Conservation (phyloP, 2,329 filamentous ascomycete species). For the Apiospora rasikravindrae region DNA sequence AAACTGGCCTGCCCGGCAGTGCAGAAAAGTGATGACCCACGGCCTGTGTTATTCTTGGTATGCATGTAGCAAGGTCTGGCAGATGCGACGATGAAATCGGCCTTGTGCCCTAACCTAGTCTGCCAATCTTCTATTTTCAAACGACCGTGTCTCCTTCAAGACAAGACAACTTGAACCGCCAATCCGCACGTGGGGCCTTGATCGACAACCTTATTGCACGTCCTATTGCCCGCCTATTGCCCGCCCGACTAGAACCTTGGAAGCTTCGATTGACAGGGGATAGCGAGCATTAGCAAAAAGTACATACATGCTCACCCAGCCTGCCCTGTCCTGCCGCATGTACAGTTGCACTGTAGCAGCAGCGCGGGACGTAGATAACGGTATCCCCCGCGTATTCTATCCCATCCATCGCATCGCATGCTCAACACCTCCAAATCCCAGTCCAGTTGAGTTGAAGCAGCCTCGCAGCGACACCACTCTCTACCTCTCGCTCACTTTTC, state of each 20-base stretch:
- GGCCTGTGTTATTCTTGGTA: neutral
- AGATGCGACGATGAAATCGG: slow-evolving; percentile 4
- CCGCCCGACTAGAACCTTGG: slow-evolving; percentile 12
- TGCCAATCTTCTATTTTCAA: slow-evolving; percentile 1
- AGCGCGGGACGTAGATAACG: slow-evolving; percentile 15
- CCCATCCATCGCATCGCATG: slow-evolving; percentile 11
- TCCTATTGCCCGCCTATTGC: slow-evolving; percentile 3
- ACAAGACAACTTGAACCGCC: neutral
- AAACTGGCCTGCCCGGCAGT: slow-evolving; percentile 12
- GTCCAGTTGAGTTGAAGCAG: neutral
- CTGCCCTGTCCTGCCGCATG: neutral
- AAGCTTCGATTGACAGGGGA: slow-evolving; percentile 13
- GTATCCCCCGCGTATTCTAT: slow-evolving; percentile 15
- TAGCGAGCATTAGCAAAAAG: neutral
- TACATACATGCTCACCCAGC: neutral
- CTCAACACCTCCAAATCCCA: neutral
- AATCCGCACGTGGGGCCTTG: slow-evolving; percentile 9
- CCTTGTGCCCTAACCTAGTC: neutral
- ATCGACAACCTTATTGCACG: slow-evolving; percentile 16
- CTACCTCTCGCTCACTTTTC: neutral
- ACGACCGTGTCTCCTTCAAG: neutral
- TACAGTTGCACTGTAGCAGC: neutral
- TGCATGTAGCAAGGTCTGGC: too few relatives aligned
- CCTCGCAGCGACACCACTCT: neutral
- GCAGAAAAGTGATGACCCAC: neutral